Base-by-base conservation (phyloP, 805 yeast genomes). In the Cyberlindnera petersonii region DNA sequence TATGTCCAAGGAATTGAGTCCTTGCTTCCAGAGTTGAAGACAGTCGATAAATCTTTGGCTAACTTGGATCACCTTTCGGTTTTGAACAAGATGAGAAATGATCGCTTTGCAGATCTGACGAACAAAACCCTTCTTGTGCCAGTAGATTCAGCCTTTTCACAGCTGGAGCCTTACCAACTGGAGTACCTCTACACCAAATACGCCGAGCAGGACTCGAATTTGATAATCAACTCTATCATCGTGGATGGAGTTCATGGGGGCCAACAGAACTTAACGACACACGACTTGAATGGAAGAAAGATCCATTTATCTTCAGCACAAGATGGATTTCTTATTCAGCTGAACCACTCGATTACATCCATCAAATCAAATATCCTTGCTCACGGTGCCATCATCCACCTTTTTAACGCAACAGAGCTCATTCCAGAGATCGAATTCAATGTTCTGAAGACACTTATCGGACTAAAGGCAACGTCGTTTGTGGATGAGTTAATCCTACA, bases 401-500 rank as follows among this genome's bases (percentile, higher is more conserved):
- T 71, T 17, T 77, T 73, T 50, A 60, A 66, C 17, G 47, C 59
- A 13, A 35, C 58, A 14, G 47, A 61, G 11, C 35, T 61, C 21
- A 40, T 46, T 20, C 56, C 46, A 0, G 24, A 40, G 1, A 37
- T 74, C 15, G 47, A 44, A 2, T 74, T 77, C 49, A 76, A 77
- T 23, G 74, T 77, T 1, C 68, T 77, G 46, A 81, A 77, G 52
- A 72, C 77, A 48, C 56, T 82, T 3, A 63, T 74, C 37, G 87
- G 85, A 0, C 55, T 79, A 31, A 72, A 78, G 42, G 78, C 77
- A 35, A 66, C 80, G 3, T 67, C 67, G 20, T 78, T 86, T 56
- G 89, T 85, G 6, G 70, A 73, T n/a, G 95, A 86, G 50, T 48
- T 86, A 13, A 66, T 75, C 31, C 74, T 85, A 37, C 72, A 88